phyloP scores from a whole-genome alignment of 495 filamentous ascomycete genomes.

The Aspergillus campestris region DNA sequence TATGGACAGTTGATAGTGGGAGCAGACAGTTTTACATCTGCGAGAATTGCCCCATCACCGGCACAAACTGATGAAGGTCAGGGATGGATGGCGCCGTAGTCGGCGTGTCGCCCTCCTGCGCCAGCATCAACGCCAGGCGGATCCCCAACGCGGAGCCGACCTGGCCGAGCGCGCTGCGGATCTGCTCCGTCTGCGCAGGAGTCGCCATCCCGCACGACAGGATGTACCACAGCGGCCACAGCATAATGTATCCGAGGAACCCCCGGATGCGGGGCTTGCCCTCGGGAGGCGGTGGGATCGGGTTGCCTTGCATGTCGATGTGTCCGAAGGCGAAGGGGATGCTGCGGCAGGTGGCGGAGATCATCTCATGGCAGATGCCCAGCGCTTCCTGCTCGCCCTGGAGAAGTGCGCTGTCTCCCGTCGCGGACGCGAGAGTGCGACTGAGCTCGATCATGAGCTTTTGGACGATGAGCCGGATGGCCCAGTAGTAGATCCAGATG shows the following conservation, averaged over 20 bases:
- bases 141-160: slow-evolving; percentile 31
- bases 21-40: not conserved
- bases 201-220: slow-evolving; percentile 29
- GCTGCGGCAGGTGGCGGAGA: slow-evolving; percentile 32
- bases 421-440: slow-evolving; percentile 11
- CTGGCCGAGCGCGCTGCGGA: slow-evolving; percentile 18
- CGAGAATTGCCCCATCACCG: not conserved
- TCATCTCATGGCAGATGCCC: slow-evolving; percentile 28
- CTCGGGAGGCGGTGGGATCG: slow-evolving; percentile 5
- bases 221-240: slow-evolving; percentile 40
- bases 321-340: slow-evolving; percentile 32
- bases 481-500: slow-evolving; percentile 36
- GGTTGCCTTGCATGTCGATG: slow-evolving; percentile 29
- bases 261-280: slow-evolving; percentile 18
- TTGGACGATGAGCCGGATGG: slow-evolving; percentile 30
- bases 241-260: slow-evolving; percentile 26
- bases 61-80: not conserved
- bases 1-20: not conserved
- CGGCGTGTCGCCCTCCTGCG: slow-evolving; percentile 12
- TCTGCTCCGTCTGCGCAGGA: slow-evolving; percentile 20
- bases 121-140: slow-evolving; percentile 29
- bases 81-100: not conserved
- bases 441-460: slow-evolving; percentile 23
- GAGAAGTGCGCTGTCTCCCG: not conserved
- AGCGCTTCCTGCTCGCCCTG: slow-evolving; percentile 6